Evolutionary conservation across 2,329 filamentous ascomycete genomes (phyloP).

Genomic region (Microdochium trichocladiopsis): DNA sequence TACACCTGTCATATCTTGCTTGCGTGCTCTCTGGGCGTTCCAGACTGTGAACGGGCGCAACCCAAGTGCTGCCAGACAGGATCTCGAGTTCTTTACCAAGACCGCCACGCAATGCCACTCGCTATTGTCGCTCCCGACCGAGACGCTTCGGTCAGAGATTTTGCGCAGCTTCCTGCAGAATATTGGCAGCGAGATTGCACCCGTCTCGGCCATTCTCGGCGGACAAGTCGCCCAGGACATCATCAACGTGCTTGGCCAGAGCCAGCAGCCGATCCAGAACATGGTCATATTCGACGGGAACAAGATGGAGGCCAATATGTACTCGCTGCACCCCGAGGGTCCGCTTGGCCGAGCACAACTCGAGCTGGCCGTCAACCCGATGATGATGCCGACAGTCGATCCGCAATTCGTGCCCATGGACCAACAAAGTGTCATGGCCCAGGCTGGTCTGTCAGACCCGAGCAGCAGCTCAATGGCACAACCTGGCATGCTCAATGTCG

Average conservation of each 20-base stretch:
- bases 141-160: conserved; percentile 63
- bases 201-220: conserved; percentile 82
- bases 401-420: neutral
- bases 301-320: conserved; percentile 69
- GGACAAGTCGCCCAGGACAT: conserved; percentile 92
- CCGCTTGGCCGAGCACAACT: conserved; percentile 42
- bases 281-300: conserved; percentile 87
- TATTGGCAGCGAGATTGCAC: conserved; percentile 74
- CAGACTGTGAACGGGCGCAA: conserved; percentile 49
- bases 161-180: conserved; percentile 83
- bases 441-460: neutral
- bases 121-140: conserved; percentile 61
- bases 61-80: conserved; percentile 49
- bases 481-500: neutral
- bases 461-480: neutral
- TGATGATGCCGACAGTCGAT: conserved; percentile 4
- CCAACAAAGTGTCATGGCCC: neutral
- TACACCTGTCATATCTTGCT: conserved; percentile 76
- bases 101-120: conserved; percentile 73
- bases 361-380: conserved; percentile 9
- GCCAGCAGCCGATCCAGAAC: conserved; percentile 94
- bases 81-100: conserved; percentile 70
- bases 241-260: conserved; percentile 87
- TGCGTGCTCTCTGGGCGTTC: conserved; percentile 89
- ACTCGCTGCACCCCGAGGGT: conserved; percentile 69